These are phyloP conservation scores for Chimonanthus praecox DNA, from an alignment of 164 flowering plant species.

Conservation along the genomic window DNA sequence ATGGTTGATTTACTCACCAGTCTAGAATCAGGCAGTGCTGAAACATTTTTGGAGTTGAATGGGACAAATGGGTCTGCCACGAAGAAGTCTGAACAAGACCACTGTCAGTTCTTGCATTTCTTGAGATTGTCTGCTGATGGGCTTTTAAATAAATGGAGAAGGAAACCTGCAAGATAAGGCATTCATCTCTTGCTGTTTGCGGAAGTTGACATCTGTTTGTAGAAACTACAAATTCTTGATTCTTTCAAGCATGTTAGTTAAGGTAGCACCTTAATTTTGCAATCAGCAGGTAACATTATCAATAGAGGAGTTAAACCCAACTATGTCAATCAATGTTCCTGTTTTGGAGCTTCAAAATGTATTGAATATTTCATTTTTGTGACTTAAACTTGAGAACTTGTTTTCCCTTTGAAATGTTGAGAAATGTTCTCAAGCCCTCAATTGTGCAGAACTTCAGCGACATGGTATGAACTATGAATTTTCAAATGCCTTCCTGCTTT, in stretches of 20 bases:
- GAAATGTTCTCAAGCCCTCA: not conserved
- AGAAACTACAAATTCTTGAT: not conserved
- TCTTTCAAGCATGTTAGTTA: not conserved
- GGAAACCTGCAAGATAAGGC: constrained; percentile 34
- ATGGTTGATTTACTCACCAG: constrained; percentile 82
- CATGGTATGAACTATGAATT: no score
- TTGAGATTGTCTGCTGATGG: constrained; percentile 63
- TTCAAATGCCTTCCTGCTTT: no score
- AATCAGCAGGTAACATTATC: not conserved
- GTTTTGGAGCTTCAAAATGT: not conserved
- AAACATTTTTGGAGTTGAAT: constrained; percentile 20
- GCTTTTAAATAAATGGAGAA: constrained; percentile 85
- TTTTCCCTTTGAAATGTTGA: no score
- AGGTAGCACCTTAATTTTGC: not conserved
- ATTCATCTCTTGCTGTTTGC: not conserved
- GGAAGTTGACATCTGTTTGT: not conserved
- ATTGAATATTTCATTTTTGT: not conserved
- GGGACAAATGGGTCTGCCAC: constrained; percentile 60
- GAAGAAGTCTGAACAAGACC: constrained; percentile 19
- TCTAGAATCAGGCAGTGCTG: constrained; percentile 33
- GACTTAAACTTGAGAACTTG: not conserved
- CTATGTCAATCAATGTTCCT: not conserved
- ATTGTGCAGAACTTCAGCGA: not conserved
- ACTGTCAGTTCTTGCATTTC: constrained; percentile 61
- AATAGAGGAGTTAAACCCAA: not conserved